Conservation (phyloP, 305 asterid species). For the Solanum hybrid region DNA sequence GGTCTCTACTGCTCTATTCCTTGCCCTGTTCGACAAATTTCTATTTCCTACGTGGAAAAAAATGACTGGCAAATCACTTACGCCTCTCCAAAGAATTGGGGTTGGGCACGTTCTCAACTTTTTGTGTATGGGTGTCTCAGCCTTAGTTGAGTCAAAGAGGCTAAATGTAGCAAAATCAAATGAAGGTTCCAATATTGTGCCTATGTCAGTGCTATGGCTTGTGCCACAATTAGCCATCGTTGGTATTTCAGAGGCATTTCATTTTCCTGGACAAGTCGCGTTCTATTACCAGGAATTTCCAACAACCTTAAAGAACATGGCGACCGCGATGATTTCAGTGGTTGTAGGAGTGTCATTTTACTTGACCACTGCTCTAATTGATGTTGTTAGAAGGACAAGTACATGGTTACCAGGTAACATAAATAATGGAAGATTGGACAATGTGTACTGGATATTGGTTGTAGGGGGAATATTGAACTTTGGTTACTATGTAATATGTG, state of each 20-base stretch:
- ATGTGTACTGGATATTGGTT: conserved; percentile 41
- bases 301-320: conserved; percentile 24
- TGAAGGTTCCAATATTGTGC: not conserved
- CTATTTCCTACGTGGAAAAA: conserved; percentile 22
- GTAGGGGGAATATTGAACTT: conserved; percentile 29
- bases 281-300: conserved; percentile 42
- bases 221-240: conserved; percentile 8
- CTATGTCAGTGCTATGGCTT: conserved; percentile 32
- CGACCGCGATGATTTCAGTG: conserved; percentile 36
- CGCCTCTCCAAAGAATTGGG: conserved; percentile 39
- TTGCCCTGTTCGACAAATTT: conserved; percentile 11
- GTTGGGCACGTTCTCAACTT: conserved; percentile 31
- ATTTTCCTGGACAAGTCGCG: conserved; percentile 16
- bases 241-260: conserved; percentile 24
- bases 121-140: conserved; percentile 25
- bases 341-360: conserved; percentile 26
- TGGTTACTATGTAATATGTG: conserved; percentile 31
- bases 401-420: conserved; percentile 39
- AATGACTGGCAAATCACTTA: not conserved
- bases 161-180: not conserved
- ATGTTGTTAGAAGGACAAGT: conserved; percentile 16
- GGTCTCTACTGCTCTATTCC: conserved; percentile 17
- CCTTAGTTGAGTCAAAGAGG: conserved; percentile 36
- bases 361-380: conserved; percentile 28
- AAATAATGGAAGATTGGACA: conserved; percentile 38